Conservation (phyloP, 257 asterid species). For the Lycium ferocissimum region DNA sequence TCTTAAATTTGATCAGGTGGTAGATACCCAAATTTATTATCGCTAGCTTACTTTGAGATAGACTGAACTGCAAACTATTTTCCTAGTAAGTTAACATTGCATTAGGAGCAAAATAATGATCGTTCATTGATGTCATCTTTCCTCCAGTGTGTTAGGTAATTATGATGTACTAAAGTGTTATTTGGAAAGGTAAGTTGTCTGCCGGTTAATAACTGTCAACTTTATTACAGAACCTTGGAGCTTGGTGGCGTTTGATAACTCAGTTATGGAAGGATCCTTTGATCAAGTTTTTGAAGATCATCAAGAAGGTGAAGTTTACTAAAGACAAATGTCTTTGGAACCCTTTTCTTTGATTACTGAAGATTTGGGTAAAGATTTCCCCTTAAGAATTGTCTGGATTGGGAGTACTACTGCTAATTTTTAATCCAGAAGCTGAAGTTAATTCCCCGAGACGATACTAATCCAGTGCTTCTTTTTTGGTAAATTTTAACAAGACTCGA, state of each 20-base stretch:
- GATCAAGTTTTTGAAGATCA: neutral
- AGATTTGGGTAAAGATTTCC: neutral
- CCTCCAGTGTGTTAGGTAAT: constrained; percentile 37
- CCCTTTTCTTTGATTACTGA: neutral
- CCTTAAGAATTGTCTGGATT: neutral
- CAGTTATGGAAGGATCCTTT: constrained; percentile 5
- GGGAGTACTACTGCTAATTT: constrained; percentile 11
- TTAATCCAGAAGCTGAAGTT: neutral
- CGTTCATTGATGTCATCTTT: constrained; percentile 28
- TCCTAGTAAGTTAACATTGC: constrained; percentile 39
- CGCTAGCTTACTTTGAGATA: constrained; percentile 48
- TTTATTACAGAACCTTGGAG: neutral
- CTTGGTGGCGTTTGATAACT: neutral
- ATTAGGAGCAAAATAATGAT: constrained; percentile 39
- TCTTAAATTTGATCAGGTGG: constrained; percentile 61
- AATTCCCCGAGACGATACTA: neutral
- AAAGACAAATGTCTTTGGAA: neutral
- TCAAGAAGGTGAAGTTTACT: constrained; percentile 12
- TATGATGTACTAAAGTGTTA: neutral
- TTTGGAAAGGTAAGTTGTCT: neutral
- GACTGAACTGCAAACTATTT: constrained; percentile 34
- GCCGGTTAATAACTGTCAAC: neutral
- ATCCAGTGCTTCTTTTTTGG: neutral
- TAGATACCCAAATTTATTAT: constrained; percentile 44
- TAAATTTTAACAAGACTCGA: constrained; percentile 43